Evolutionary conservation across 306 rosid species (phyloP), one percentile per base, ranked within the genome.

Genomic region (Lathyrus aphaca): DNA sequence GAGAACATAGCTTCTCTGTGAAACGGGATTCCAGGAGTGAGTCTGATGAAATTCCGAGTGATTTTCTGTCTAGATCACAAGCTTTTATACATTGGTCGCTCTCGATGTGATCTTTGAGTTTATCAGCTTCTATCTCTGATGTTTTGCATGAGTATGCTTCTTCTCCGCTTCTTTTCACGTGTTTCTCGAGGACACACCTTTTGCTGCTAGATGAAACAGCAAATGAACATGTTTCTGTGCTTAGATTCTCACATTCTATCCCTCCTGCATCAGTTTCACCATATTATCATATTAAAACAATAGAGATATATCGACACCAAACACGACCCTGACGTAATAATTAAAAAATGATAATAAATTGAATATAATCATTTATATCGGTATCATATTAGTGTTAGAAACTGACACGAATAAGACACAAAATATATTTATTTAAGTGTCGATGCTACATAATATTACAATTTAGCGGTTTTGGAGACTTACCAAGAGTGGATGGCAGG

Each of bases 121-220:
- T 87, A 55, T 93, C 93, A 1, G 89, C 94, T 71, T 88, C 91
- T 25, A 93, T 88, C 50, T 86, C 90, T 8, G 96, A 93, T 21
- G 89, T 79, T 1, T 59, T 80, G 85, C 96, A 90, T 18, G 81
- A 82, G 86, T 88, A 93, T 10, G 78, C 87, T 74, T 90, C 96
- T 46, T 73, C 83, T 1, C 98, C 91, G 10, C 69, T 74, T 59
- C 96, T 83, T 39, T 69, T 88, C 35, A 88, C 77, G 0, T 73
- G 81, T 71, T 88, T 92, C 84, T 93, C 98, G 1, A 93, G 84
- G 53, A 90, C 93, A 14, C 98, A 93, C 8, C 98, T 73, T 50
- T 90, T 90, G 5, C 96, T 86, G 2, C 56, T 61, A 0, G 86
- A 82, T 8, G 98, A 86, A 25, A 93, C 91, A 0, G 98, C 93